phyloP scores from a whole-genome alignment of 1,284 basidiomycete genomes.

The Fistulinella cinereoalba region DNA sequence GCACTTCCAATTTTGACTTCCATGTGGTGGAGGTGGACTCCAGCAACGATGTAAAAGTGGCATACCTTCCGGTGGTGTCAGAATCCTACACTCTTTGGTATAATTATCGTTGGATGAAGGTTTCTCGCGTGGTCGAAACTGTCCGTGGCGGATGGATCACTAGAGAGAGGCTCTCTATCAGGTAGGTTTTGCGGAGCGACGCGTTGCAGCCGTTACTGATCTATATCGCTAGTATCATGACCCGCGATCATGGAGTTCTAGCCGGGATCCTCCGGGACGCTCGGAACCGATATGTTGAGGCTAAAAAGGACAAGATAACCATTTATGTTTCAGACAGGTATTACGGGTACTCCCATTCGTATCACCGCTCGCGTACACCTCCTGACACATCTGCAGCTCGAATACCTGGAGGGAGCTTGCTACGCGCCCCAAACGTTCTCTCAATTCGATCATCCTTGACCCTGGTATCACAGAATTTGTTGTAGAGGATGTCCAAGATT shows the following conservation, averaged over 20 bases:
- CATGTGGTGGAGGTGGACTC: conserved; percentile 36
- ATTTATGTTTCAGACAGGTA: conserved; percentile 54
- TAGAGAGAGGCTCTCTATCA: conserved; percentile 23
- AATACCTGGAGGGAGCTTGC: conserved; percentile 53
- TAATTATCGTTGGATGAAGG: conserved; percentile 44
- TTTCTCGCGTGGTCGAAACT: conserved; percentile 32
- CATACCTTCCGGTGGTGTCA: conserved; percentile 48
- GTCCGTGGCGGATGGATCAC: conserved; percentile 16
- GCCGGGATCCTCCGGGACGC: conserved; percentile 55
- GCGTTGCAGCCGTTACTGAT: background rate
- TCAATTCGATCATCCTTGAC: conserved; percentile 65
- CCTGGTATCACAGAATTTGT: conserved; percentile 62
- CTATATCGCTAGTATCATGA: conserved; percentile 47
- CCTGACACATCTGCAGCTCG: conserved; percentile 7
- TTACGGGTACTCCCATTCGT: conserved; percentile 35
- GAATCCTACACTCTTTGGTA: conserved; percentile 50
- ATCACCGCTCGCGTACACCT: background rate
- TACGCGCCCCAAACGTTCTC: conserved; percentile 58
- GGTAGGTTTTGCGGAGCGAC: conserved; percentile 12
- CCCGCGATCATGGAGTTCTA: conserved; percentile 46
- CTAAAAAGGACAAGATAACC: conserved; percentile 52
- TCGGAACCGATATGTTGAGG: conserved; percentile 48
- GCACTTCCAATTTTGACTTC: conserved; percentile 39
- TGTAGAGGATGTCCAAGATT: conserved; percentile 64
- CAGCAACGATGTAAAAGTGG: too few relatives aligned